A percentile compares a stretch with the other conserved stretches of the same genome.
Evolutionary conservation across 2,329 filamentous ascomycete species (phyloP).

Genomic region (Phaeomoniella chlamydospora): DNA sequence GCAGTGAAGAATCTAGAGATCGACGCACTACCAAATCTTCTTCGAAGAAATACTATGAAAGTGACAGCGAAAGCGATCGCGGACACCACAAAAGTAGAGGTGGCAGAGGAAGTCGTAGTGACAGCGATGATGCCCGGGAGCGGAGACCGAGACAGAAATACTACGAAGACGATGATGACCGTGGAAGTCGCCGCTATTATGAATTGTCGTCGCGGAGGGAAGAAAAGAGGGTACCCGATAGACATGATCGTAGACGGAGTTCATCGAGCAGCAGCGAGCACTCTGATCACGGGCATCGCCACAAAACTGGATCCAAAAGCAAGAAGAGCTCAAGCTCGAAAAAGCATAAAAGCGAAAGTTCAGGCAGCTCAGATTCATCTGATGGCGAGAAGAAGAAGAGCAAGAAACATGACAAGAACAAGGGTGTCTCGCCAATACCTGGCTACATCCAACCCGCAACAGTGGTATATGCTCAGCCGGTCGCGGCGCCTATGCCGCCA

Average conservation of each 20-base stretch:
- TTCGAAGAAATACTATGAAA: slow-evolving; percentile 2
- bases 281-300: background rate
- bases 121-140: background rate
- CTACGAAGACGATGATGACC: slow-evolving; percentile 1
- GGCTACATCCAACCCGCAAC: slow-evolving; percentile 18
- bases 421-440: slow-evolving; percentile 5
- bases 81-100: background rate
- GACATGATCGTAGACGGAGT: slow-evolving; percentile 2
- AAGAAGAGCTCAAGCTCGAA: slow-evolving; percentile 1
- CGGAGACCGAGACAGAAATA: background rate
- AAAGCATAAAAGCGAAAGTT: slow-evolving; percentile 30
- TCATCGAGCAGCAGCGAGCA: background rate
- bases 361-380: background rate
- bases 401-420: background rate
- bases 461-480: slow-evolving; percentile 17
- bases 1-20: slow-evolving; percentile 13
- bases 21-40: slow-evolving; percentile 8
- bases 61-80: slow-evolving; percentile 2
- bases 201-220: background rate
- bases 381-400: background rate
- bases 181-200: slow-evolving; percentile 2
- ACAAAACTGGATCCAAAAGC: slow-evolving; percentile 1
- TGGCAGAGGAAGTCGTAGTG: slow-evolving; percentile 1
- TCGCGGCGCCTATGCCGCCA: slow-evolving; percentile 6
- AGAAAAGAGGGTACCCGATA: slow-evolving; percentile 1